A percentile compares a stretch with the other conserved stretches of the same genome.
Evolutionary conservation across 2,329 filamentous ascomycete genomes (phyloP).

Genomic region (Talaromyces amestolkiae): DNA sequence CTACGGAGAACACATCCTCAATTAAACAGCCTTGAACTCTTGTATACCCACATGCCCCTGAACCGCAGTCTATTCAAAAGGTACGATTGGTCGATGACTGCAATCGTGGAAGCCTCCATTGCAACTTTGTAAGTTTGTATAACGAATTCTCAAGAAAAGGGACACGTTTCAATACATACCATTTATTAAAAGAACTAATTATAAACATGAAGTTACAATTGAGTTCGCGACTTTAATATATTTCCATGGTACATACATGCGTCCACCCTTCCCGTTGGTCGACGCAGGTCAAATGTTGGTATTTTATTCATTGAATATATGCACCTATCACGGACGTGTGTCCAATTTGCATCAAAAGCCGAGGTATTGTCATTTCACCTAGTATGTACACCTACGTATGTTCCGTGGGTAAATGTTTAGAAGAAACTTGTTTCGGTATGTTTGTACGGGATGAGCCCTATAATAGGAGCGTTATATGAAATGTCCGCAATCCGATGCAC

Average conservation of each 20-base stretch:
- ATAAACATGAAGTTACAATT: neutral
- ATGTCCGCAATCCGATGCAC: neutral
- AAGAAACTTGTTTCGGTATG: neutral
- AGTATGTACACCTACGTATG: no score
- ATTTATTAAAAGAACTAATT: neutral
- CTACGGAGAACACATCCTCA: neutral
- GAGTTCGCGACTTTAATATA: neutral
- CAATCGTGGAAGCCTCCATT: neutral
- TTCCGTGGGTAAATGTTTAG: neutral
- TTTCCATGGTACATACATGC: neutral
- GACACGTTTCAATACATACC: neutral
- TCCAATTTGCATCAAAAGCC: neutral
- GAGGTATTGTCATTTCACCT: neutral
- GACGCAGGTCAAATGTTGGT: neutral
- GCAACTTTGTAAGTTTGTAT: no score
- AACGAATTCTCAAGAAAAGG: neutral
- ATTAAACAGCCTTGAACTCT: neutral
- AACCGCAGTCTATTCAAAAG: neutral
- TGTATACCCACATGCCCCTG: neutral
- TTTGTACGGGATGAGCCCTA: neutral
- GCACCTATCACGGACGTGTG: conserved; percentile 2
- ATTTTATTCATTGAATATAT: no score
- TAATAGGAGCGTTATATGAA: neutral
- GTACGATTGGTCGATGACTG: neutral
- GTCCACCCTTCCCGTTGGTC: neutral